Base-by-base conservation (phyloP, 352 stramenopile species). In the Phytophthora tentaculata region DNA sequence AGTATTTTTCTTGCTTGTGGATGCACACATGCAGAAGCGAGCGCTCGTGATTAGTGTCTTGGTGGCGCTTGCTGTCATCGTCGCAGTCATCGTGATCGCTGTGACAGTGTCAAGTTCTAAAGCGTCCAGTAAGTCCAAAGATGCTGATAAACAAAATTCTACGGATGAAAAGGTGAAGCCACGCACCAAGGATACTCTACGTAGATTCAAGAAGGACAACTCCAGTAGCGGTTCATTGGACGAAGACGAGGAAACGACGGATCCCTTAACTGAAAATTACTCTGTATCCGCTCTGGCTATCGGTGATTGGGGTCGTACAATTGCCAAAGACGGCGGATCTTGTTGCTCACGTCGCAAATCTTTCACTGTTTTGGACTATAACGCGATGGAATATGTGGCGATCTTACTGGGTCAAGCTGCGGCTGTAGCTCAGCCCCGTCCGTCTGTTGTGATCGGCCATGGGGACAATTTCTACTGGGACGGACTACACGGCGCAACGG, bases 381-480 rank as follows among this genome's bases (percentile, higher is more conserved):
- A 90, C 56, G 85, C 85, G 16, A 84, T 91, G 72, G 86, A 89
- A 61, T 85, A 89, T 23, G 82, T 89, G 24, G 74, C 78, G 1
- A 75, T 76, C 29, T 54, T 92, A 20, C 73, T 92, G 63, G 80
- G 80, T 43, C 78, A 86, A n/a, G 72, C 74, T 7, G 74, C 74
- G 16, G 68, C 61, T n/a, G 61, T 43, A 17, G 71, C 67, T 49
- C 71, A 61, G 45, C 64, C 28, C 52, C 74, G 54, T 39, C 73
- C 61, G 61, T 79, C 60, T 19, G 76, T 81, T 5, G 73, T 91
- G 24, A 73, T 93, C 43, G 76, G 81, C 29, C 84, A 91, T 63
- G 84, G 80, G 8, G 88, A 96, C 61, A 94, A 88, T 61, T 94
- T 95, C 19, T 95, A 95, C 61, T 95, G 87, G 87, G 74, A 84